Evolutionary conservation across 495 filamentous ascomycete genomes (phyloP), one percentile per base, ranked within the genome.

Genomic region (Daldinia grandis): DNA sequence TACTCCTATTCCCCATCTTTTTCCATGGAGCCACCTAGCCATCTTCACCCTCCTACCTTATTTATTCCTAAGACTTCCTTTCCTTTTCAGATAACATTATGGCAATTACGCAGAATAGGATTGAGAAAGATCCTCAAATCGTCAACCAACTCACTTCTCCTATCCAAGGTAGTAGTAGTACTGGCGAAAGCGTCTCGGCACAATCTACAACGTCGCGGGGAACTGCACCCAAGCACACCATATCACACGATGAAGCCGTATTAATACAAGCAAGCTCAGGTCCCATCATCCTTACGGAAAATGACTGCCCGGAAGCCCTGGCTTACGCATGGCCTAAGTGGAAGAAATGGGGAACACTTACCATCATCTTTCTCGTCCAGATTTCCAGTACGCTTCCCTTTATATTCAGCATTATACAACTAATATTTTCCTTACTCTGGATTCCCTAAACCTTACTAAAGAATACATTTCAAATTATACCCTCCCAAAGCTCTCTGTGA

Each of bases 311-410:
- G 61, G 87, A 89, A 10, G 82, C 87, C 44, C 85, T 92, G 1
- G 91, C 89, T 44, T 90, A 83, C 71, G 77, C 76, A 37, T 93
- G 86, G 69, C 79, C 90, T 0, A 73, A 66, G 4, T 86, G 83
- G 81, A 92, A 88, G 81, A 93, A 93, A 78, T 94, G 91, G 91
- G 83, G 69, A 35, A 90, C 92, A 62, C 82, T 93, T 28, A 85
- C 81, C 6, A 83, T 92, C 66, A 89, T 93, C 72, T 93, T 93
- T 76, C 73, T 85, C 19, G 90, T 94, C 0, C 92, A 93, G 71
- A 87, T 89, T 47, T 93, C 91, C 4, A 94, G 70, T 73, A 68
- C 15, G 70, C 17, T 33, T 58, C 56, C 14, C 3, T 14, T 35
- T 35, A 33, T 25, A 0, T 27, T 88, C 81, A 88, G 88, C 87